Evolutionary conservation across 2,329 filamentous ascomycete species (phyloP).

Genomic region (Fusarium tanahbumbuense): DNA sequence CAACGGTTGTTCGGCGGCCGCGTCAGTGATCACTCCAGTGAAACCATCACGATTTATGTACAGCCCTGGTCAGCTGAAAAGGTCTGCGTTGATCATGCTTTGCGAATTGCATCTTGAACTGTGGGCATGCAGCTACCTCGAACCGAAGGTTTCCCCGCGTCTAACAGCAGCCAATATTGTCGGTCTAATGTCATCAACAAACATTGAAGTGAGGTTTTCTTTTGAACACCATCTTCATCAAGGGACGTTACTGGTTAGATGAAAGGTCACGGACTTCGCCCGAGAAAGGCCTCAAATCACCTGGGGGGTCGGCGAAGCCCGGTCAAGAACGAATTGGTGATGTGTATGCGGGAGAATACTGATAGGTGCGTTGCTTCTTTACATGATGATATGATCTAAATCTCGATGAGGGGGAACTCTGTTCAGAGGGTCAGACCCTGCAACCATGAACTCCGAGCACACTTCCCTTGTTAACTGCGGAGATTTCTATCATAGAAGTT

Average conservation of each 20-base stretch:
- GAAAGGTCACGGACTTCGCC: not conserved
- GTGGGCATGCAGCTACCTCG: not conserved
- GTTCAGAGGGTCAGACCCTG: too few relatives aligned
- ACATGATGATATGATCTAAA: too few relatives aligned
- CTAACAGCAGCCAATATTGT: not conserved
- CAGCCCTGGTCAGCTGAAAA: not conserved
- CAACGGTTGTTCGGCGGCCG: not conserved
- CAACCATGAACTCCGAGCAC: too few relatives aligned
- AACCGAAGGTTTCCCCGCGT: not conserved
- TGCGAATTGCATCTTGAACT: not conserved
- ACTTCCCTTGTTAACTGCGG: too few relatives aligned
- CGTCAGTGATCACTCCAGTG: too few relatives aligned
- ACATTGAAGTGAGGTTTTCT: not conserved
- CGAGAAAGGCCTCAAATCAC: not conserved
- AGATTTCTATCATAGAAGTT: not conserved
- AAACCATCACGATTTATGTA: fast-evolving
- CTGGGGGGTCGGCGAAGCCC: not conserved
- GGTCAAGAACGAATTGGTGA: not conserved
- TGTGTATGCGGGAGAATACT: not conserved
- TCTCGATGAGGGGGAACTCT: too few relatives aligned
- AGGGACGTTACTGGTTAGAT: not conserved
- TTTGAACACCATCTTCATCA: not conserved
- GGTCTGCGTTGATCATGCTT: not conserved
- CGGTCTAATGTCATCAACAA: not conserved
- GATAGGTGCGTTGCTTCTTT: too few relatives aligned